Evolutionary conservation across 2,329 filamentous ascomycete species (phyloP), one percentile per base, ranked within the genome.

Genomic region (Microdochium paspali): DNA sequence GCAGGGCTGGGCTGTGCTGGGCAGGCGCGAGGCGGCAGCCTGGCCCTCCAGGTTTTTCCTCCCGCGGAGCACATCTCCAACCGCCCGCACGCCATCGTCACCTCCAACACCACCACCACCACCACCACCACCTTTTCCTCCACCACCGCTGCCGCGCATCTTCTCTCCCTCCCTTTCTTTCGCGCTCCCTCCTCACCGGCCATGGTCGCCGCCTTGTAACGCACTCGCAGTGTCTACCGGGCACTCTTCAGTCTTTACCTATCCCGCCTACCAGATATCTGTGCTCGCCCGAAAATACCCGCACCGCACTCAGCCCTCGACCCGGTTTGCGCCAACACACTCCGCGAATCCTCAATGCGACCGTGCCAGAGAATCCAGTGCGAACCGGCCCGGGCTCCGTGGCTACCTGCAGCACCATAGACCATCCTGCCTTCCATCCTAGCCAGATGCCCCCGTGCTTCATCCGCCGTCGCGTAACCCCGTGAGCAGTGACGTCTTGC

Each of bases 381-480:
- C 60, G 60, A 62, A 63, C 60, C 55, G 58, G 56, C 59, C 58
- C 57, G 61, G 59, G 62, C 54, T 58, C 56, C 49, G 58, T 60
- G 61, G 61, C 57, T 61, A 62, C 57, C 56, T 64, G 61, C 61
- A 64, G 57, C 51, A 62, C 58, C 58, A 61, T 63, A 57, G 58
- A 61, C 55, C 59, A 61, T 64, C 60, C 61, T 58, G 58, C 59
- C 58, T 63, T 61, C 49, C 59, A 63, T 53, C 60, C 61, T 47
- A 60, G 59, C 51, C 59, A 63, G 51, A 61, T 60, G 45, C 58
- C 61, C 54, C 59, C 61, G 61, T 63, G 60, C 60, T 56, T 62
- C 60, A 63, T 62, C 61, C 61, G 61, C 50, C 60, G 61, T 50
- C 61, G 61, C 58, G 61, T 64, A 59, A 62, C 60, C 56, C 59